A percentile compares a stretch with the other conserved stretches of the same genome.
phyloP scores from a whole-genome alignment of 768 basidiomycete species.

The Termitomyces eurrhizus region DNA sequence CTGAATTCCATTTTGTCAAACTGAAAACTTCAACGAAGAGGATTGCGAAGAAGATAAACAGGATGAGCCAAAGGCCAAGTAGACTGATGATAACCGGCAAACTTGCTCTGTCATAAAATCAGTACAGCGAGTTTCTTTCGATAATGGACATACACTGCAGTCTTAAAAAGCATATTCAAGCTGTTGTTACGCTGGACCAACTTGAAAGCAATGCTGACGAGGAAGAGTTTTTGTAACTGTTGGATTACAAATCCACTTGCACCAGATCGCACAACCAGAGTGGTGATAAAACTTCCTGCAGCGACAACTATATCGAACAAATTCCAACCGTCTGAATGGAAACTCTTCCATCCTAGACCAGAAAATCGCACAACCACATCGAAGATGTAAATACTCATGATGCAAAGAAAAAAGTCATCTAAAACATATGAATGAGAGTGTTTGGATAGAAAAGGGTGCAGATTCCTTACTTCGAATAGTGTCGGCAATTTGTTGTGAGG shows the following conservation, averaged over 20 bases:
- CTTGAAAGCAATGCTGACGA: slow-evolving; percentile 92
- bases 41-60: slow-evolving; percentile 91
- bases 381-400: slow-evolving; percentile 68
- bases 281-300: slow-evolving; percentile 79
- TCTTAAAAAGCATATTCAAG: slow-evolving; percentile 95
- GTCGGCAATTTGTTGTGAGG: slow-evolving; percentile 44
- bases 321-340: slow-evolving; percentile 92
- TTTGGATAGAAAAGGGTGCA: not conserved
- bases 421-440: slow-evolving; percentile 5
- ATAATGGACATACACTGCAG: slow-evolving; percentile 68
- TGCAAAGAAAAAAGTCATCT: slow-evolving; percentile 76
- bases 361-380: slow-evolving; percentile 77
- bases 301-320: slow-evolving; percentile 83
- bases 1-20: slow-evolving; percentile 79
- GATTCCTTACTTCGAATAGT: slow-evolving; percentile 52
- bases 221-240: slow-evolving; percentile 85
- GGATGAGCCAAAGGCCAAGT: slow-evolving; percentile 80
- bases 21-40: slow-evolving; percentile 89
- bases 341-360: slow-evolving; percentile 83
- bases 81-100: slow-evolving; percentile 83
- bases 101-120: slow-evolving; percentile 55
- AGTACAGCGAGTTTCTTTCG: not conserved
- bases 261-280: slow-evolving; percentile 62
- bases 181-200: slow-evolving; percentile 84
- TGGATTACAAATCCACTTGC: slow-evolving; percentile 46